Evolutionary conservation across 768 basidiomycete species (phyloP).

Genomic region (Auricularia auricula-judae): DNA sequence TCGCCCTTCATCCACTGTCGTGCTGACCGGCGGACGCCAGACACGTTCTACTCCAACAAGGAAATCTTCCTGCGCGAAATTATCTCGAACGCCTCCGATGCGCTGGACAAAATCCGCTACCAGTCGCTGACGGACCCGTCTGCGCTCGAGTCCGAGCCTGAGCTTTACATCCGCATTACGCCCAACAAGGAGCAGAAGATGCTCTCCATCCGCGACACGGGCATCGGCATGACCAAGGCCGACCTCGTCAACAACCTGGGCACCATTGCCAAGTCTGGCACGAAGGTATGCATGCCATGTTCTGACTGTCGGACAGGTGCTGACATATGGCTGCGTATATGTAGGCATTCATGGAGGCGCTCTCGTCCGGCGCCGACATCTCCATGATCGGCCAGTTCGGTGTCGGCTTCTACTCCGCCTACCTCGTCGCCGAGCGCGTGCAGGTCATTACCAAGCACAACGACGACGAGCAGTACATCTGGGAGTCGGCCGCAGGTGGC

Average conservation of each 20-base stretch:
- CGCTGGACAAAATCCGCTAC: constrained; percentile 98
- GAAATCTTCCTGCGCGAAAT: constrained; percentile 99
- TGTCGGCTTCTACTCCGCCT: constrained; percentile 99
- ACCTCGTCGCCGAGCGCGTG: constrained; percentile 97
- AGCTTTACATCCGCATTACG: constrained; percentile 86
- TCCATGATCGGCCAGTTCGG: constrained; percentile 72
- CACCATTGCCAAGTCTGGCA: constrained; percentile 91
- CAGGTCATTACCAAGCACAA: constrained; percentile 99
- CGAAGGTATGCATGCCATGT: constrained; percentile 42
- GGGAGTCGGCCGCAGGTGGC: constrained; percentile 99
- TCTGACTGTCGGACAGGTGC: too few relatives aligned
- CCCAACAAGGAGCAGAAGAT: constrained; percentile 95
- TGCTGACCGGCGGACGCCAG: constrained; percentile 24
- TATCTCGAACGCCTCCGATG: constrained; percentile 96
- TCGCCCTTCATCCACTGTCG: constrained; percentile 8
- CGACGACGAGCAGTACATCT: constrained; percentile 99
- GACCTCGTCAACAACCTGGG: constrained; percentile 99
- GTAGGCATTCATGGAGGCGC: constrained; percentile 98
- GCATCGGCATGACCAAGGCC: constrained; percentile 99
- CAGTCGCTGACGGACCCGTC: constrained; percentile 89
- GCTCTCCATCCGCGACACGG: constrained; percentile 85
- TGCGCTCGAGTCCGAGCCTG: constrained; percentile 82
- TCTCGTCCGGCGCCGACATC: constrained; percentile 79
- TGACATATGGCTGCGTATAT: constrained; percentile 3
- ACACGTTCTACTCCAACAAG: constrained; percentile 99